phyloP scores from a whole-genome alignment of 2,329 filamentous ascomycete species.

The Fusarium sp. region DNA sequence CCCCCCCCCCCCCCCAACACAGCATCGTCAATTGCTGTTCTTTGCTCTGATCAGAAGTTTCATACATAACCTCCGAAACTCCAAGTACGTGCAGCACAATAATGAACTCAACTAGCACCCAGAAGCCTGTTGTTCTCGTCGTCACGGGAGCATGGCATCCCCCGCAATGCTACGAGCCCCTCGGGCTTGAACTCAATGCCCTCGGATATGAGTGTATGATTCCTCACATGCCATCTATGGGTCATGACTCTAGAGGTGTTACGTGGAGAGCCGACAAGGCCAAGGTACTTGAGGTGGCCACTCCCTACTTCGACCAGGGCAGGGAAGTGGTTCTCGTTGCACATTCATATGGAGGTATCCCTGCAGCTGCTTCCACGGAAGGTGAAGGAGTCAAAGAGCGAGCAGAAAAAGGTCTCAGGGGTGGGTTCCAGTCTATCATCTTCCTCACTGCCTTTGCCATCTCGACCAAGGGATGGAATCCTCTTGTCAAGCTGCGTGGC shows the following conservation, averaged over 20 bases:
- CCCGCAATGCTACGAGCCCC: conserved; percentile 5
- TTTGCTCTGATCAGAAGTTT: too few relatives aligned
- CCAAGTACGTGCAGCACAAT: neutral
- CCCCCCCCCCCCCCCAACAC: too few relatives aligned
- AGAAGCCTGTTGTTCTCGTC: conserved; percentile 3
- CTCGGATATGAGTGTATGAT: conserved; percentile 8
- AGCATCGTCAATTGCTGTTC: too few relatives aligned
- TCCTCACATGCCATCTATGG: conserved; percentile 11
- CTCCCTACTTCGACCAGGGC: conserved; percentile 1
- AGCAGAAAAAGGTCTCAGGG: neutral
- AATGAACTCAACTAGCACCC: neutral
- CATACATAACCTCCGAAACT: too few relatives aligned
- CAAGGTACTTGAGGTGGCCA: neutral
- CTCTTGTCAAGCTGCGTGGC: neutral
- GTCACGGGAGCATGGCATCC: conserved; percentile 17
- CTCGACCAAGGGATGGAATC: conserved; percentile 4
- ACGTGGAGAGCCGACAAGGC: conserved; percentile 10
- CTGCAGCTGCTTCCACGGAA: neutral
- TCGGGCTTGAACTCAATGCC: neutral
- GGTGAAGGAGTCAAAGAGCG: conserved; percentile 1
- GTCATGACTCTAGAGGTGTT: neutral
- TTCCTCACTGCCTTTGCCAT: conserved; percentile 3
- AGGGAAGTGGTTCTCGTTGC: conserved; percentile 1
- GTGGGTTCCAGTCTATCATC: conserved; percentile 4
- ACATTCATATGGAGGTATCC: conserved; percentile 10